Evolutionary conservation across 805 yeast species (phyloP).

Genomic region (Yarrowia sp.): DNA sequence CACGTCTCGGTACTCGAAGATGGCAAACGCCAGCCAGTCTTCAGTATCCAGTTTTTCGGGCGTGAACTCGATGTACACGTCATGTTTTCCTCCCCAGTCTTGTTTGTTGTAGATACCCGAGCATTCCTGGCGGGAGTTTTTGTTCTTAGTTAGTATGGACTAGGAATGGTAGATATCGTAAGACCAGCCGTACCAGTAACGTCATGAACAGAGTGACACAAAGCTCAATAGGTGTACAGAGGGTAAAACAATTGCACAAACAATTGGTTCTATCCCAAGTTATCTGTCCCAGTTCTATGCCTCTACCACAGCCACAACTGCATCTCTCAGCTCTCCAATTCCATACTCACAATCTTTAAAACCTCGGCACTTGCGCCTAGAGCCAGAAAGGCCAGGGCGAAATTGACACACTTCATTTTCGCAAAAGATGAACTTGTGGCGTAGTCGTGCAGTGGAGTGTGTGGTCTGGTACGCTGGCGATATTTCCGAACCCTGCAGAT

Average conservation of each 20-base stretch:
- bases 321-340: not conserved
- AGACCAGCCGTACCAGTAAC: too few species aligned
- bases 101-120: conserved; percentile 84
- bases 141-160: conserved; percentile 41
- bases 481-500: conserved; percentile 1
- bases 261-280: too few species aligned
- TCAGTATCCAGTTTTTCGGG: conserved; percentile 36
- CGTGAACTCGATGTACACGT: conserved; percentile 54
- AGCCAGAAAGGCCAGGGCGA: conserved; percentile 25
- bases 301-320: too few species aligned
- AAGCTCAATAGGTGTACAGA: too few species aligned
- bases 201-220: too few species aligned
- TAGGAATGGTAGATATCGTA: too few species aligned
- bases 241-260: too few species aligned
- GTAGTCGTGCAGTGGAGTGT: not conserved
- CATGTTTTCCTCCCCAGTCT: conserved; percentile 80
- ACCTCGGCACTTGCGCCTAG: conserved; percentile 30
- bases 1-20: conserved; percentile 82
- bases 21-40: conserved; percentile 57
- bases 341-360: conserved; percentile 27
- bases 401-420: conserved; percentile 22
- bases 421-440: not conserved
- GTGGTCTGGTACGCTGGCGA: not conserved
- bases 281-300: too few species aligned
- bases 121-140: conserved; percentile 63